Conservation (phyloP, 495 filamentous ascomycete genomes). For the Aspergillus saccharolyticus region DNA sequence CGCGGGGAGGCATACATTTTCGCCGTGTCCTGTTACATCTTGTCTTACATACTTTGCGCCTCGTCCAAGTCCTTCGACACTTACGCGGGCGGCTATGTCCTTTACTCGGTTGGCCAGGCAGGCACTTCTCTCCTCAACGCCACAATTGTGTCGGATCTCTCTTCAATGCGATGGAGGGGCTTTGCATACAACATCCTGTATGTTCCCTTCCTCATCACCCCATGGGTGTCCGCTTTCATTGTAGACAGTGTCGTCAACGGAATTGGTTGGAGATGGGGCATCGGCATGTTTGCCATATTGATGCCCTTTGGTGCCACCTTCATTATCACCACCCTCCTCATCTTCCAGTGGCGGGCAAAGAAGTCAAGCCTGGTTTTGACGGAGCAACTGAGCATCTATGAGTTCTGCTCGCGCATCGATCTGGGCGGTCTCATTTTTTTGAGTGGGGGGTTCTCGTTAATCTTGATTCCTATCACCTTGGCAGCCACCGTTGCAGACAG, state of each 20-base stretch:
- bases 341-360: constrained; percentile 36
- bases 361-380: constrained; percentile 28
- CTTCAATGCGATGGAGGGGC: constrained; percentile 42
- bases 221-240: constrained; percentile 43
- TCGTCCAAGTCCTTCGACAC: constrained; percentile 38
- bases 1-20: constrained; percentile 42
- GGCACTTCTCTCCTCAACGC: constrained; percentile 45
- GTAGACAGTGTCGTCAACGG: constrained; percentile 39
- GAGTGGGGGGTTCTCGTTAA: constrained; percentile 29
- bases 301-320: constrained; percentile 44
- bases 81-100: constrained; percentile 41
- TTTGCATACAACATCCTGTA: constrained; percentile 42
- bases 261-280: constrained; percentile 49
- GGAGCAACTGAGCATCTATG: constrained; percentile 28
- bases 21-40: constrained; percentile 39
- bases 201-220: constrained; percentile 42
- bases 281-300: constrained; percentile 47
- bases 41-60: constrained; percentile 44
- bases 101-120: constrained; percentile 42
- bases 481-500: constrained; percentile 31
- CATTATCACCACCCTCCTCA: constrained; percentile 42
- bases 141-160: constrained; percentile 43
- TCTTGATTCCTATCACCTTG: constrained; percentile 39
- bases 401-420: constrained; percentile 45
- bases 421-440: constrained; percentile 40